A percentile compares a stretch with the other conserved stretches of the same genome.
phyloP scores from a whole-genome alignment of 352 stramenopile species.

The Phytopythium ostracodes region DNA sequence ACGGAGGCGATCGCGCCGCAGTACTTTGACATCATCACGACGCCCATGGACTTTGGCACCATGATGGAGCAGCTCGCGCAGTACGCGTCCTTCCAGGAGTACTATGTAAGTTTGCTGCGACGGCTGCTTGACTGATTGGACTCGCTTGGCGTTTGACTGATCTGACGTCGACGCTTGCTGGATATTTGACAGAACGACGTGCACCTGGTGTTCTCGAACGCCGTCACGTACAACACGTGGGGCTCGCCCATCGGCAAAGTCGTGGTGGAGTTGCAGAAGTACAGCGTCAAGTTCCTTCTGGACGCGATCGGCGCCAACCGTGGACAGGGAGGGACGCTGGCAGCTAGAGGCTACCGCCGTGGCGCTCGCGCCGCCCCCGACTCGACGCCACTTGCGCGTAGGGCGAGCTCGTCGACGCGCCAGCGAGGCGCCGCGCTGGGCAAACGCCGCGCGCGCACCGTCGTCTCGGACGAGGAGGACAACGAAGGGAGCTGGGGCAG shows the following conservation, averaged over 20 bases:
- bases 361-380: background rate
- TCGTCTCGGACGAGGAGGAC: conserved; percentile 42
- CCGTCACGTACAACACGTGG: conserved; percentile 77
- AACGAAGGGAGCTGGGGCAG: conserved; percentile 45
- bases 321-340: conserved; percentile 12
- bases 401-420: conserved; percentile 17
- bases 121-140: background rate
- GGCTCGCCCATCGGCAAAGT: conserved; percentile 50
- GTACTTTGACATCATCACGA: conserved; percentile 87
- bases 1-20: conserved; percentile 89
- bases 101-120: conserved; percentile 86
- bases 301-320: conserved; percentile 44
- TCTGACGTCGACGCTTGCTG: background rate
- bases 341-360: background rate
- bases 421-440: conserved; percentile 13
- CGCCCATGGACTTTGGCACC: conserved; percentile 94
- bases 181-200: conserved; percentile 50
- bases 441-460: conserved; percentile 27
- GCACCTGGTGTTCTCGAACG: conserved; percentile 74
- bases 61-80: conserved; percentile 83
- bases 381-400: conserved; percentile 39
- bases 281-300: conserved; percentile 69
- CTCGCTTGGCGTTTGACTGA: conserved; percentile 9
- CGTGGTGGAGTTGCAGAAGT: conserved; percentile 64
- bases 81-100: conserved; percentile 67